A percentile compares a stretch with the other conserved stretches of the same genome.
Evolutionary conservation across 23 red algal species (phyloP).

Genomic region (Agarophyton chilense): DNA sequence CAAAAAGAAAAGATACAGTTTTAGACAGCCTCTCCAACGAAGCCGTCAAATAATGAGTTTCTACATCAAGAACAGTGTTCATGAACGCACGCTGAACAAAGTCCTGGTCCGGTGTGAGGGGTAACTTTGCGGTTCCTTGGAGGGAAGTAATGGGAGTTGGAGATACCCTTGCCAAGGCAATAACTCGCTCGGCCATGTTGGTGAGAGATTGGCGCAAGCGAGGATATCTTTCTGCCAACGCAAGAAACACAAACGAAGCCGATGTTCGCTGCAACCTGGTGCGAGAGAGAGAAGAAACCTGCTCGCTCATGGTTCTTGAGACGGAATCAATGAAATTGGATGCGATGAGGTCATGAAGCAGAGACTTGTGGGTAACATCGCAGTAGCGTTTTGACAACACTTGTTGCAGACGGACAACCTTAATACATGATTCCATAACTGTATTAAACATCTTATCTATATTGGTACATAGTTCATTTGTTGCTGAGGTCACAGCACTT

Average conservation of each 20-base stretch:
- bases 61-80: conserved; percentile 56
- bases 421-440: conserved; percentile 53
- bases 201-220: conserved; percentile 39
- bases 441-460: conserved; percentile 61
- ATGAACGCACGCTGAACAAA: conserved; percentile 54
- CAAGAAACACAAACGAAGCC: conserved; percentile 46
- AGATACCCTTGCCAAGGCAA: conserved; percentile 47
- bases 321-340: conserved; percentile 71
- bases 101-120: conserved; percentile 48
- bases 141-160: conserved; percentile 45
- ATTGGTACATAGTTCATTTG: conserved; percentile 54
- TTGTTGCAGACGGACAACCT: conserved; percentile 64
- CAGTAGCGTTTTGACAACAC: conserved; percentile 55
- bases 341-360: conserved; percentile 55
- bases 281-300: conserved; percentile 46
- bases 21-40: conserved; percentile 70
- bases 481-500: not conserved
- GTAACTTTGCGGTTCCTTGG: conserved; percentile 5
- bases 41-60: conserved; percentile 61
- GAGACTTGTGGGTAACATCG: conserved; percentile 45
- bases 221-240: conserved; percentile 65
- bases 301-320: conserved; percentile 46
- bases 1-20: conserved; percentile 57
- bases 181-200: conserved; percentile 39
- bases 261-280: conserved; percentile 39